These are phyloP conservation scores for Epichloe hybrida DNA, from an alignment of 2,329 filamentous ascomycete genomes.

Conservation along the genomic window DNA sequence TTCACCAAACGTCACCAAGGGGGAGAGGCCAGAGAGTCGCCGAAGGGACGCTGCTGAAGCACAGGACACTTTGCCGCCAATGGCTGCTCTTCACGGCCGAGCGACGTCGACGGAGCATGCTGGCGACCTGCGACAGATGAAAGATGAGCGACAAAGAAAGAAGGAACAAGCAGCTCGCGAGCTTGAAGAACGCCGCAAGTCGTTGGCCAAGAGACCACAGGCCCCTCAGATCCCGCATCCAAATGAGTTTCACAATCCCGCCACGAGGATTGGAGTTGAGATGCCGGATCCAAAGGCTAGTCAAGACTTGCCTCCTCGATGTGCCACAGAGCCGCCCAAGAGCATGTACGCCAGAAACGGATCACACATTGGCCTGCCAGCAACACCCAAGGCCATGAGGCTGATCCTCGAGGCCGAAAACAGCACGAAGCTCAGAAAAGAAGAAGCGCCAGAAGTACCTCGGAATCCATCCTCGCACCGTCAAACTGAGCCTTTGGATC, in stretches of 20 bases:
- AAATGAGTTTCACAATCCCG: constrained; percentile 28
- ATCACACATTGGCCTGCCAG: constrained; percentile 63
- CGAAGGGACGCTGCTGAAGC: constrained; percentile 19
- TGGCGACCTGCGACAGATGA: constrained; percentile 42
- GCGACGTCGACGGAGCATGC: constrained; percentile 32
- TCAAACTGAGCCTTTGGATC: constrained; percentile 27
- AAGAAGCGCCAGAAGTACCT: constrained; percentile 40
- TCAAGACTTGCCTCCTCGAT: constrained; percentile 39
- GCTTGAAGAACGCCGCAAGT: constrained; percentile 76
- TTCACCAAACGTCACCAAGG: constrained; percentile 21
- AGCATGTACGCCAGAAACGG: constrained; percentile 36
- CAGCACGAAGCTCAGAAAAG: constrained; percentile 21
- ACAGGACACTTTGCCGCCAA: constrained; percentile 19
- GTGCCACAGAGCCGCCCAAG: constrained; percentile 49
- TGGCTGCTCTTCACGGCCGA: constrained; percentile 14
- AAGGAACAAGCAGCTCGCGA: constrained; percentile 70
- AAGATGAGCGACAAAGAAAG: constrained; percentile 49
- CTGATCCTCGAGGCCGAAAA: constrained; percentile 54
- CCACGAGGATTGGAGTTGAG: constrained; percentile 23
- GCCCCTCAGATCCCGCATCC: constrained; percentile 72
- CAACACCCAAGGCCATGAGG: constrained; percentile 83
- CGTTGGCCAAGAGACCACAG: constrained; percentile 65
- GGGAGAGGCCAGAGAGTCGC: constrained; percentile 28
- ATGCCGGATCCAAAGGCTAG: constrained; percentile 28
- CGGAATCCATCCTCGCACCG: constrained; percentile 35